Conservation (phyloP, 1,284 basidiomycete genomes). For the Cystobasidium slooffiae region DNA sequence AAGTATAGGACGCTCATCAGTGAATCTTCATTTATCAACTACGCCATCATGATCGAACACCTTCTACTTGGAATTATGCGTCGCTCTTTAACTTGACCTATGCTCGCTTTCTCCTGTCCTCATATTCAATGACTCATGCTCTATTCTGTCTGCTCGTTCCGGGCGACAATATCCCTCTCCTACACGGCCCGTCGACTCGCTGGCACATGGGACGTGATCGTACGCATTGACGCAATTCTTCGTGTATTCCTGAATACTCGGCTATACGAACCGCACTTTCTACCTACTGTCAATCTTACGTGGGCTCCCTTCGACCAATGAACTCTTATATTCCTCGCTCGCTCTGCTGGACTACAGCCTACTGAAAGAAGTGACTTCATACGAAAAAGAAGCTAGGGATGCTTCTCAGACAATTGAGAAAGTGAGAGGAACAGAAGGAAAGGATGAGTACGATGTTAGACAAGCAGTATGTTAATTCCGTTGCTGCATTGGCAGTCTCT, state of each 20-base stretch:
- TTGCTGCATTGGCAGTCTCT: not conserved
- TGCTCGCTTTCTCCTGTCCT: too few species aligned
- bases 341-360: slow-evolving; percentile 61
- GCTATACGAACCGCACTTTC: not conserved
- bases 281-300: not conserved
- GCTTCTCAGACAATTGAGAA: slow-evolving; percentile 68
- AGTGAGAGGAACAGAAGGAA: slow-evolving; percentile 64
- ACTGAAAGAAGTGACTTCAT: slow-evolving; percentile 71
- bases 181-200: too few species aligned
- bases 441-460: slow-evolving; percentile 78
- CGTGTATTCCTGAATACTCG: too few species aligned
- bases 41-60: too few species aligned
- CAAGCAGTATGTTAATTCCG: slow-evolving; percentile 68
- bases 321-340: not conserved
- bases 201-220: too few species aligned
- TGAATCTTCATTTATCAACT: not conserved
- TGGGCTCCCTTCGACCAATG: not conserved
- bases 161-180: too few species aligned
- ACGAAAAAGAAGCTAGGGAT: slow-evolving; percentile 70
- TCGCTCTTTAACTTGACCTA: too few species aligned
- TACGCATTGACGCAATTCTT: too few species aligned
- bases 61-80: too few species aligned
- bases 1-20: not conserved
- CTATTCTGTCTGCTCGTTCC: too few species aligned
- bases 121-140: too few species aligned